phyloP scores from a whole-genome alignment of 2,329 filamentous ascomycete genomes.

The Cercospora citrullina region DNA sequence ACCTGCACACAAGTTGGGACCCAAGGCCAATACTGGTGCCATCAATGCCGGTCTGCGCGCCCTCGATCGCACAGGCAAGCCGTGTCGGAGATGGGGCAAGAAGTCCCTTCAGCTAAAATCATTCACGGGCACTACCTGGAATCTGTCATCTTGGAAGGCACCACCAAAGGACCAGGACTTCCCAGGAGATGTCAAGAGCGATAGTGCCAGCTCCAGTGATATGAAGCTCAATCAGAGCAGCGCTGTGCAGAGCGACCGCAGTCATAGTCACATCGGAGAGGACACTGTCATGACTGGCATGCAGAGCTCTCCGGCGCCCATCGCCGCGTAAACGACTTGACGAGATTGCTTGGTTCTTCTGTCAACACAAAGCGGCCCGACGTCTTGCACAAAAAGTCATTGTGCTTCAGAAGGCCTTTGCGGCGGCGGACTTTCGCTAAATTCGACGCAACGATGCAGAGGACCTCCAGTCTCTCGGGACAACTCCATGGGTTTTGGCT shows the following conservation, averaged over 20 bases:
- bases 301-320: conserved; percentile 40
- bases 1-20: conserved; percentile 77
- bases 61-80: conserved; percentile 86
- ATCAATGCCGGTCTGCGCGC: conserved; percentile 96
- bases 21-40: conserved; percentile 93
- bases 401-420: background rate
- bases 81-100: conserved; percentile 87
- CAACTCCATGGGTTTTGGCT: background rate
- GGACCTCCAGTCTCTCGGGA: background rate
- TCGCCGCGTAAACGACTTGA: background rate
- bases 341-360: background rate
- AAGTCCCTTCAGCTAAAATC: conserved; percentile 83
- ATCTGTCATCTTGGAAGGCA: conserved; percentile 78
- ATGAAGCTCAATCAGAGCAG: conserved; percentile 56
- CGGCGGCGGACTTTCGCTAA: background rate
- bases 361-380: background rate
- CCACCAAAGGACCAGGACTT: conserved; percentile 57
- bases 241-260: conserved; percentile 60
- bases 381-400: background rate
- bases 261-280: conserved; percentile 51
- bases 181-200: conserved; percentile 62
- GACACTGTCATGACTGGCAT: conserved; percentile 35
- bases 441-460: background rate
- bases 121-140: conserved; percentile 86
- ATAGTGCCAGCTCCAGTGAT: conserved; percentile 57